Percentiles rank a stretch among this genome's conserved stretches.
phyloP scores from a whole-genome alignment of 257 asterid species.

The Solanum chiquidenum region DNA sequence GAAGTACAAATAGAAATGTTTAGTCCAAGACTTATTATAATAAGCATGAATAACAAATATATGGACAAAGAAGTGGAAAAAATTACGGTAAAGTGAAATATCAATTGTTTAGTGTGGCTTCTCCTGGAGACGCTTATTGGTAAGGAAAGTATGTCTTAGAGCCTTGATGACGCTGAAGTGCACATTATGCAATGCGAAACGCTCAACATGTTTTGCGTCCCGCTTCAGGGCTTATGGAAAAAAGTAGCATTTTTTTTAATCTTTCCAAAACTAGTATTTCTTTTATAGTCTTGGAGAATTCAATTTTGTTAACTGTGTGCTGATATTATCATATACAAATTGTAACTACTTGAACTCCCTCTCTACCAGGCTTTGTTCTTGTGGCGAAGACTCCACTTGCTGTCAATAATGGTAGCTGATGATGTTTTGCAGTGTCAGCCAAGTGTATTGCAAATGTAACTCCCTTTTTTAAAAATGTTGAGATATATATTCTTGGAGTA shows the following conservation, averaged over 20 bases:
- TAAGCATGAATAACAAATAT: background rate
- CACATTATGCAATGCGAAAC: background rate
- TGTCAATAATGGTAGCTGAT: background rate
- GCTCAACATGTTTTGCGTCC: background rate
- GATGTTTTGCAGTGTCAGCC: background rate
- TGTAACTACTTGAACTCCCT: background rate
- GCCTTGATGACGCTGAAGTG: background rate
- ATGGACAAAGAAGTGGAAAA: background rate
- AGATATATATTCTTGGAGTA: background rate
- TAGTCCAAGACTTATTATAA: background rate
- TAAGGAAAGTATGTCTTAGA: background rate
- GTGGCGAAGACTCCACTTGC: background rate
- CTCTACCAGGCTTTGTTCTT: background rate
- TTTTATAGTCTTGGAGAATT: background rate
- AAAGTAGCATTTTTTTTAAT: background rate
- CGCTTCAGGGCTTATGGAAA: background rate
- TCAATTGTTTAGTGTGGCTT: background rate
- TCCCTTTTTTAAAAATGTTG: background rate
- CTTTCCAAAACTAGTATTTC: background rate
- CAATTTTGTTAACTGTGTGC: background rate
- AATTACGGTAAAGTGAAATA: background rate
- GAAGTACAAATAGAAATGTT: background rate
- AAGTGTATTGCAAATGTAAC: background rate
- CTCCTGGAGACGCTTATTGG: background rate
- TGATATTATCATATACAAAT: background rate